These are phyloP conservation scores for Cladosporium sp. DNA, from an alignment of 2,329 filamentous ascomycete genomes.

Conservation along the genomic window DNA sequence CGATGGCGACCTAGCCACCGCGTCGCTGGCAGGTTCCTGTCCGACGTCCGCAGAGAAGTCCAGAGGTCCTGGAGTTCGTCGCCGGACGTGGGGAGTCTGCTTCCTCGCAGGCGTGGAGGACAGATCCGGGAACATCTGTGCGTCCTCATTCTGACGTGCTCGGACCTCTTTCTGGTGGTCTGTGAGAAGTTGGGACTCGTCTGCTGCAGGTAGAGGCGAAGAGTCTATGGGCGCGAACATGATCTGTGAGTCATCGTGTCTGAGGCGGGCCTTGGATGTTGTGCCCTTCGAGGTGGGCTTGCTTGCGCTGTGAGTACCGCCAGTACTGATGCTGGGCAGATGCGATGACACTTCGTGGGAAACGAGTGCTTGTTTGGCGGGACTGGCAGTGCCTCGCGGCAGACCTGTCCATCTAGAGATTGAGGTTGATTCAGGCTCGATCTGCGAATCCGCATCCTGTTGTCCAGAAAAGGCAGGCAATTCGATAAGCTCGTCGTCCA, in stretches of 20 bases:
- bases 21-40: constrained; percentile 20
- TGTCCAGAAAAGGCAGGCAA: constrained; percentile 24
- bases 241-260: constrained; percentile 78
- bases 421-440: not conserved
- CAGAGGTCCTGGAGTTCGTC: constrained; percentile 21
- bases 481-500: not conserved
- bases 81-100: constrained; percentile 11
- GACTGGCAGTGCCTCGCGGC: constrained; percentile 11
- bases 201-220: constrained; percentile 36
- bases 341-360: not conserved
- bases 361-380: constrained; percentile 18
- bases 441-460: constrained; percentile 10
- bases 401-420: constrained; percentile 6
- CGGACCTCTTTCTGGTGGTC: constrained; percentile 73
- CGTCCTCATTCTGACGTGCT: constrained; percentile 60
- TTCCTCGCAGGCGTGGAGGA: constrained; percentile 46
- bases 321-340: constrained; percentile 1
- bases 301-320: constrained; percentile 1
- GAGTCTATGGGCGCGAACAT: constrained; percentile 66
- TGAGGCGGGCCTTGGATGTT: constrained; percentile 41
- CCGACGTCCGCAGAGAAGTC: constrained; percentile 20
- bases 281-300: not conserved
- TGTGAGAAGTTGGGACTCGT: constrained; percentile 69
- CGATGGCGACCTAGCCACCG: constrained; percentile 37
- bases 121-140: constrained; percentile 62